phyloP scores from a whole-genome alignment of 1,139 yeast species.

The Saccharomycopsis phalli region DNA sequence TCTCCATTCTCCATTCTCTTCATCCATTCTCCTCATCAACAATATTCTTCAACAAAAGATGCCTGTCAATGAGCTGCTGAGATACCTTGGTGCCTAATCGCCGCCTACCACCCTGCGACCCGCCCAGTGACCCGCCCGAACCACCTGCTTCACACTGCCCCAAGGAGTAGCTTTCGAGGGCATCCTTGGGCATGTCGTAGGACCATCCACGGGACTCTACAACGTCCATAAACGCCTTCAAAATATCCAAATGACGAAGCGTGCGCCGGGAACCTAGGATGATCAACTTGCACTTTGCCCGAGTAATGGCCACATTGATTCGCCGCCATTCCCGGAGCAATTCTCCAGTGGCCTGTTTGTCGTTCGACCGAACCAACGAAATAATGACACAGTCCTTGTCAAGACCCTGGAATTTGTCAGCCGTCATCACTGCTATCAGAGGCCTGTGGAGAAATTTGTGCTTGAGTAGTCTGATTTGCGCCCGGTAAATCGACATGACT shows the following conservation, averaged over 20 bases:
- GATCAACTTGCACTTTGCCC: conserved; percentile 78
- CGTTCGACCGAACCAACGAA: conserved; percentile 78
- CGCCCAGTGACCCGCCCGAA: not conserved
- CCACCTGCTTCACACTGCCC: not conserved
- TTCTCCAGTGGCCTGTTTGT: conserved; percentile 61
- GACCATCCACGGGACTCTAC: conserved; percentile 59
- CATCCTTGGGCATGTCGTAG: conserved; percentile 41
- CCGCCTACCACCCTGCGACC: not conserved
- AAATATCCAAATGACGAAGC: conserved; percentile 43
- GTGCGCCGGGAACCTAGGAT: conserved; percentile 73
- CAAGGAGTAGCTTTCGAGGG: conserved; percentile 31
- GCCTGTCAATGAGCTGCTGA: conserved; percentile 14
- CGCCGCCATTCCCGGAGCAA: conserved; percentile 83
- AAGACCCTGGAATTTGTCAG: conserved; percentile 93
- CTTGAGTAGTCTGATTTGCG: conserved; percentile 57
- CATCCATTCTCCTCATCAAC: conserved; percentile 6
- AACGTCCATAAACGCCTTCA: conserved; percentile 54
- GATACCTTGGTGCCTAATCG: conserved; percentile 11
- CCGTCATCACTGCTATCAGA: conserved; percentile 73
- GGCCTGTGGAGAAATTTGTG: conserved; percentile 33
- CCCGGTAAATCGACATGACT: conserved; percentile 80
- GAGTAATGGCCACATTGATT: conserved; percentile 86
- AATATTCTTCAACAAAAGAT: conserved; percentile 16
- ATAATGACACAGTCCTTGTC: conserved; percentile 87
- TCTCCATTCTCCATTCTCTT: too few relatives aligned